phyloP scores from a whole-genome alignment of 2,329 filamentous ascomycete species.

The Lizonia empirigonia region DNA sequence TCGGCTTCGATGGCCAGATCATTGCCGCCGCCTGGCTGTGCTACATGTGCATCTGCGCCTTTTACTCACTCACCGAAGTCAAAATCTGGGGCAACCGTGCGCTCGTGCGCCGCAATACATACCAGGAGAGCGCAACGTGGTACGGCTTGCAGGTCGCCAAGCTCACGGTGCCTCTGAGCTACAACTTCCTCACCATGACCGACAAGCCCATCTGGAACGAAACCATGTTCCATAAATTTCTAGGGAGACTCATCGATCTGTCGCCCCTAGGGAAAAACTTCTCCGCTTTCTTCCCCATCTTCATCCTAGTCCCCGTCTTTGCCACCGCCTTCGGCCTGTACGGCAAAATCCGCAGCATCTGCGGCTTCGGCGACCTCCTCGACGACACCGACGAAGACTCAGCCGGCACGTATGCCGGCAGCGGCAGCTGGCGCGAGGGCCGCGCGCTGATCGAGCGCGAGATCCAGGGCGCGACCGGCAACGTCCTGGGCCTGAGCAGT shows the following conservation, averaged over 20 bases:
- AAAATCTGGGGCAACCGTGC: slow-evolving; percentile 98
- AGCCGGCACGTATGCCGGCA: slow-evolving; percentile 66
- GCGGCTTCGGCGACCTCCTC: slow-evolving; percentile 80
- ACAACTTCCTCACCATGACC: slow-evolving; percentile 95
- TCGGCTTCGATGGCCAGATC: slow-evolving; percentile 85
- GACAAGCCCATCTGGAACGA: slow-evolving; percentile 72
- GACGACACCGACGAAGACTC: slow-evolving; percentile 74
- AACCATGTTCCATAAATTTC: slow-evolving; percentile 85
- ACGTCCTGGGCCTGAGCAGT: slow-evolving; percentile 38
- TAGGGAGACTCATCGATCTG: slow-evolving; percentile 81
- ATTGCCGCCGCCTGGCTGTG: slow-evolving; percentile 87
- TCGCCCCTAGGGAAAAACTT: slow-evolving; percentile 84
- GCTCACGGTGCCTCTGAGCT: slow-evolving; percentile 87
- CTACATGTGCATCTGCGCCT: slow-evolving; percentile 92
- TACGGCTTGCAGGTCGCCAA: slow-evolving; percentile 92
- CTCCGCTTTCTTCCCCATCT: slow-evolving; percentile 84
- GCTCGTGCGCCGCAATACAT: slow-evolving; percentile 86
- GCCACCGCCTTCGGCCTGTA: slow-evolving; percentile 92
- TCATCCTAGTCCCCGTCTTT: slow-evolving; percentile 83
- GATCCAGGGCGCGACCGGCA: slow-evolving; percentile 53
- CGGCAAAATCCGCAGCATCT: slow-evolving; percentile 73
- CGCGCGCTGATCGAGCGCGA: slow-evolving; percentile 89
- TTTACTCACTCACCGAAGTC: slow-evolving; percentile 86
- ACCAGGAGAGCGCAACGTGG: slow-evolving; percentile 93
- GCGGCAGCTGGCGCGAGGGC: slow-evolving; percentile 89